phyloP scores from a whole-genome alignment of 345 rosid genomes.

The Physaria fendleri region DNA sequence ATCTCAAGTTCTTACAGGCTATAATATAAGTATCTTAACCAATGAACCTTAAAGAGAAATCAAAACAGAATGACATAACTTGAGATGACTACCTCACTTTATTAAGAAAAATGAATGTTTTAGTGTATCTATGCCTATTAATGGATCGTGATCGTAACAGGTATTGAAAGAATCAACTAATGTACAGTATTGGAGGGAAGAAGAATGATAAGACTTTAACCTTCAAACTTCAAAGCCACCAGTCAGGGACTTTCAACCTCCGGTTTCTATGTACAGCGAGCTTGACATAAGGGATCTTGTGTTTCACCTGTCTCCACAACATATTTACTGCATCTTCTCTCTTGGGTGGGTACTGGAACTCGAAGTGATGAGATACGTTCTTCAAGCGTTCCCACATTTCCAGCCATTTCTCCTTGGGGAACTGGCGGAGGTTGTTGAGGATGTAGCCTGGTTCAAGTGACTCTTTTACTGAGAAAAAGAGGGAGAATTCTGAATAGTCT shows the following conservation, averaged over 20 bases:
- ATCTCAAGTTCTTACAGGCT: conserved; percentile 5
- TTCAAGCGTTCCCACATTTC: conserved; percentile 67
- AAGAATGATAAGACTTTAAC: conserved; percentile 11
- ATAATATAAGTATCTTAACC: conserved; percentile 7
- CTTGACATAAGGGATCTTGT: conserved; percentile 55
- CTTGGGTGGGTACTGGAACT: conserved; percentile 73
- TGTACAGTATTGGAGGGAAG: too few relatives aligned
- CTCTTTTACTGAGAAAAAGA: conserved; percentile 70
- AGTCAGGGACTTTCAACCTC: conserved; percentile 77
- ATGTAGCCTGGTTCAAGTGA: conserved; percentile 63
- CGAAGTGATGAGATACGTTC: conserved; percentile 67
- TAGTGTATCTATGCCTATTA: conserved; percentile 9
- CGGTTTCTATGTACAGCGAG: conserved; percentile 70
- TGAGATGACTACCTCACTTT: too few relatives aligned
- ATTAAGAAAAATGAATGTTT: neutral
- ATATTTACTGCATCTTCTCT: conserved; percentile 71
- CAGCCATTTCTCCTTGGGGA: conserved; percentile 68
- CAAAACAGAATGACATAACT: neutral
- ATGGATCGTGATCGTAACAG: neutral
- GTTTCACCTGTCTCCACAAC: conserved; percentile 87
- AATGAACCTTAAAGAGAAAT: neutral
- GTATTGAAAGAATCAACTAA: conserved; percentile 33
- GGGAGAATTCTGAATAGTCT: conserved; percentile 65
- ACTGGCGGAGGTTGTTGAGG: conserved; percentile 54
- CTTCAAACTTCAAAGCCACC: conserved; percentile 50